These are phyloP conservation scores for Suhomyces coccinellae DNA, from an alignment of 1,139 yeast species.

Conservation along the genomic window DNA sequence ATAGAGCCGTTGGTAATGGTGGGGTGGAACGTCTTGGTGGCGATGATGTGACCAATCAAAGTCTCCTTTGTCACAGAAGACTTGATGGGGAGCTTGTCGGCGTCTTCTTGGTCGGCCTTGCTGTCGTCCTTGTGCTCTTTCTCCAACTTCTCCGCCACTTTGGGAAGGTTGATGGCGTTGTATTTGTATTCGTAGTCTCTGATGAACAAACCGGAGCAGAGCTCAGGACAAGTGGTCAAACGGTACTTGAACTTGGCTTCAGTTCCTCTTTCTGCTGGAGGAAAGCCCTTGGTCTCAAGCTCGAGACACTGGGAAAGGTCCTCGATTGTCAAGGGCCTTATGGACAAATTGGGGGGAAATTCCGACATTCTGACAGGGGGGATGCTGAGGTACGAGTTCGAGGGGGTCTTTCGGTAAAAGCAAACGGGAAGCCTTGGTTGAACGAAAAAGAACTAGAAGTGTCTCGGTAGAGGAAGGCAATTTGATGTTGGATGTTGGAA, in stretches of 20 bases:
- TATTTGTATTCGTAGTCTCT: slow-evolving; percentile 57
- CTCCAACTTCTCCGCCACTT: slow-evolving; percentile 39
- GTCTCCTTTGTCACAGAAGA: slow-evolving; percentile 61
- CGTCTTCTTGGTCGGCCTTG: slow-evolving; percentile 29
- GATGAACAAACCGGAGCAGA: slow-evolving; percentile 82
- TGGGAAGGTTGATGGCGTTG: slow-evolving; percentile 48
- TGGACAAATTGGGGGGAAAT: slow-evolving; percentile 63
- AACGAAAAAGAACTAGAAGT: neutral
- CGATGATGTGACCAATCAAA: slow-evolving; percentile 80
- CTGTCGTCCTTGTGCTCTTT: slow-evolving; percentile 28
- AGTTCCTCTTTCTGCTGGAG: slow-evolving; percentile 66
- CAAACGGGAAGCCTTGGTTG: neutral
- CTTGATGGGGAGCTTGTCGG: slow-evolving; percentile 47
- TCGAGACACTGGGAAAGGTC: slow-evolving; percentile 63
- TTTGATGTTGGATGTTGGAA: slow-evolving; percentile 3
- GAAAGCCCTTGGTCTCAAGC: slow-evolving; percentile 72
- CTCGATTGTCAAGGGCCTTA: slow-evolving; percentile 74
- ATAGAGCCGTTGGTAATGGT: slow-evolving; percentile 65
- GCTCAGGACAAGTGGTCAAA: slow-evolving; percentile 80
- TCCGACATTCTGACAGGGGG: slow-evolving; percentile 19
- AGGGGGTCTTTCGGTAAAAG: neutral
- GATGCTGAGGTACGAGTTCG: neutral
- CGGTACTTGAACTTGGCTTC: slow-evolving; percentile 67
- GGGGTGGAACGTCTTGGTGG: slow-evolving; percentile 64
- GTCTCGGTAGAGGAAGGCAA: slow-evolving; percentile 1